phyloP scores from a whole-genome alignment of 2,329 filamentous ascomycete genomes.

The Aspergillus pseudoterreus region DNA sequence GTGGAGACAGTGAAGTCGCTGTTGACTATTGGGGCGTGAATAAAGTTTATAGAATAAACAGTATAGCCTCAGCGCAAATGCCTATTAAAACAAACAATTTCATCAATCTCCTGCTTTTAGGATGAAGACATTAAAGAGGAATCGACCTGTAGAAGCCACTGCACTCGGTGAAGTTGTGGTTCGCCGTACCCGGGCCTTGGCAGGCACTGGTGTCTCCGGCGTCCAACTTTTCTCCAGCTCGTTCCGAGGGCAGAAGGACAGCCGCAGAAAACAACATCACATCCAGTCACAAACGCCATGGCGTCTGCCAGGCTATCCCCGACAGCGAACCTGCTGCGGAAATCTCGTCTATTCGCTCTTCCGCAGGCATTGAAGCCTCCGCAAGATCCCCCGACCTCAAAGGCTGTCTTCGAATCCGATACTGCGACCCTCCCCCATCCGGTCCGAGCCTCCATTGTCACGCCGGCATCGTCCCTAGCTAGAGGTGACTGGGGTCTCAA shows the following conservation, averaged over 20 bases:
- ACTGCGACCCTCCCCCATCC: constrained; percentile 74
- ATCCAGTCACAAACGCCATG: constrained; percentile 33
- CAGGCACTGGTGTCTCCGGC: constrained; percentile 14
- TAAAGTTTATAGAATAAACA: not conserved
- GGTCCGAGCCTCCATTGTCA: constrained; percentile 78
- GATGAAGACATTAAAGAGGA: not conserved
- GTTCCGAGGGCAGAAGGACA: constrained; percentile 9
- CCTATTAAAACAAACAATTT: too few species aligned
- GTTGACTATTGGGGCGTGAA: constrained; percentile 29
- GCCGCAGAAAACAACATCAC: constrained; percentile 13
- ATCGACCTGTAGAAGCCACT: constrained; percentile 3
- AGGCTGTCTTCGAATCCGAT: constrained; percentile 54
- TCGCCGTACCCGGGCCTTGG: constrained; percentile 24
- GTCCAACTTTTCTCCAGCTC: constrained; percentile 32
- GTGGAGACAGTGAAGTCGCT: constrained; percentile 36
- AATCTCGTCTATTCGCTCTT: constrained; percentile 85
- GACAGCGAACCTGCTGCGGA: constrained; percentile 68
- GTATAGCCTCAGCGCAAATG: not conserved
- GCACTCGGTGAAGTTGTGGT: constrained; percentile 16
- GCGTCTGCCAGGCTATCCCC: constrained; percentile 51
- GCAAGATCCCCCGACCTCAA: constrained; percentile 47
- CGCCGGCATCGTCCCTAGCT: constrained; percentile 66
- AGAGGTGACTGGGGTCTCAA: constrained; percentile 94
- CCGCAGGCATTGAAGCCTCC: constrained; percentile 70
- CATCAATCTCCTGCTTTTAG: not conserved